Percentiles rank a stretch among this genome's conserved stretches.
Evolutionary conservation across 169 alveolate species (phyloP).

Genomic region (Theileria annulata): DNA sequence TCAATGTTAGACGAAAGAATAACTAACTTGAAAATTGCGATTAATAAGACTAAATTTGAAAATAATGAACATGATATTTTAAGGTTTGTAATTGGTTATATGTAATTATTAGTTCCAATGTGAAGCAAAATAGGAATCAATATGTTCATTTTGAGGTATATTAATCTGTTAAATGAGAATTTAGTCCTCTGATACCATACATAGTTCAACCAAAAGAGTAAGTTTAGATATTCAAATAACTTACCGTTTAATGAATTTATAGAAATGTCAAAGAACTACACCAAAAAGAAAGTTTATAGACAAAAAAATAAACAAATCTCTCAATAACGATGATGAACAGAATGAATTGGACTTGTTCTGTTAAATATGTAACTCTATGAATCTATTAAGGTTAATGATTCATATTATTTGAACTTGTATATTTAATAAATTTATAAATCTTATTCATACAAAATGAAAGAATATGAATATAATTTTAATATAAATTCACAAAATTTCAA

Average conservation of each 20-base stretch:
- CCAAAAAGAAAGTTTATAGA: slow-evolving; percentile 6
- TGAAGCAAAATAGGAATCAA: neutral
- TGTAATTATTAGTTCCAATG: neutral
- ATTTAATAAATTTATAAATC: too few relatives aligned
- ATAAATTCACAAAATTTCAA: too few relatives aligned
- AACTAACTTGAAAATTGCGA: neutral
- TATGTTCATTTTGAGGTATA: neutral
- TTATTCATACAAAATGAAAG: too few relatives aligned
- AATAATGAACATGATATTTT: slow-evolving; percentile 1
- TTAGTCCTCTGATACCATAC: neutral
- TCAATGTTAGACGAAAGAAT: slow-evolving; percentile 7
- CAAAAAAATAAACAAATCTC: neutral
- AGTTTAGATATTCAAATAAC: neutral
- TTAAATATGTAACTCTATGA: neutral
- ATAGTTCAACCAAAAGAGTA: slow-evolving; percentile 9
- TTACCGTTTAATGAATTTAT: neutral
- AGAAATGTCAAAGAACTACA: slow-evolving; percentile 3
- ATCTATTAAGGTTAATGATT: too few relatives aligned
- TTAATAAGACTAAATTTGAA: slow-evolving; percentile 9
- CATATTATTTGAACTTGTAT: too few relatives aligned
- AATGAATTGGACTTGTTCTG: slow-evolving; percentile 4
- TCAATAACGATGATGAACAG: neutral
- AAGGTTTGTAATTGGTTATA: neutral
- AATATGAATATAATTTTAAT: too few relatives aligned
- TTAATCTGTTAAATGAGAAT: neutral